A percentile compares a stretch with the other conserved stretches of the same genome.
phyloP scores from a whole-genome alignment of 2,329 filamentous ascomycete species.

The Microdochium nivale region DNA sequence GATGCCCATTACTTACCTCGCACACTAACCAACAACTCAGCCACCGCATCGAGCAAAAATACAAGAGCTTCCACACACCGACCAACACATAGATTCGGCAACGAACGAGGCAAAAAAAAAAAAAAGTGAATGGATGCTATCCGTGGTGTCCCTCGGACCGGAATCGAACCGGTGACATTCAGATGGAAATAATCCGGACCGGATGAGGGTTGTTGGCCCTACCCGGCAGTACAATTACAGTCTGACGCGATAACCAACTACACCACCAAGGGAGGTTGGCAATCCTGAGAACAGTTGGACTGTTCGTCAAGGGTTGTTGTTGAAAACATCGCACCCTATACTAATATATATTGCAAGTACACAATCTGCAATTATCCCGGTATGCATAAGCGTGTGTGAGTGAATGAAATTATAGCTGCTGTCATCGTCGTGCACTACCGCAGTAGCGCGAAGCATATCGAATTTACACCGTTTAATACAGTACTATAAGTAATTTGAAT shows the following conservation, averaged over 20 bases:
- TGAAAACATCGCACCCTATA: background rate
- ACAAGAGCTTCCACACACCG: no score
- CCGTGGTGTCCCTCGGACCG: background rate
- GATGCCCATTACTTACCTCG: no score
- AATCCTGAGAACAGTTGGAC: background rate
- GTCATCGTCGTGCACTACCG: no score
- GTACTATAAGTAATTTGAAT: no score
- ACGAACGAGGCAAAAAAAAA: no score
- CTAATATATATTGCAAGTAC: background rate
- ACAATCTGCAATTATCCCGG: background rate
- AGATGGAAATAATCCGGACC: no score
- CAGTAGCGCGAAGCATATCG: no score
- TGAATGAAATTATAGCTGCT: no score
- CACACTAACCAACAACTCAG: no score
- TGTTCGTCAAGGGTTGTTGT: background rate
- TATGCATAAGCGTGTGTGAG: background rate
- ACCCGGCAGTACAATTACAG: background rate
- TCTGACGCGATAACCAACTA: constrained; percentile 1
- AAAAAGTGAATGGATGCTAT: background rate
- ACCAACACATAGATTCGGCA: no score
- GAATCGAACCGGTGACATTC: constrained; percentile 1
- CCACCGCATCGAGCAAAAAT: no score
- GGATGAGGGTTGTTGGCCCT: background rate
- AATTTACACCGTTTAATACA: no score
- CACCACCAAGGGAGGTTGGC: background rate